phyloP scores from a whole-genome alignment of 495 filamentous ascomycete species.

The Aspergillus conjunctus region DNA sequence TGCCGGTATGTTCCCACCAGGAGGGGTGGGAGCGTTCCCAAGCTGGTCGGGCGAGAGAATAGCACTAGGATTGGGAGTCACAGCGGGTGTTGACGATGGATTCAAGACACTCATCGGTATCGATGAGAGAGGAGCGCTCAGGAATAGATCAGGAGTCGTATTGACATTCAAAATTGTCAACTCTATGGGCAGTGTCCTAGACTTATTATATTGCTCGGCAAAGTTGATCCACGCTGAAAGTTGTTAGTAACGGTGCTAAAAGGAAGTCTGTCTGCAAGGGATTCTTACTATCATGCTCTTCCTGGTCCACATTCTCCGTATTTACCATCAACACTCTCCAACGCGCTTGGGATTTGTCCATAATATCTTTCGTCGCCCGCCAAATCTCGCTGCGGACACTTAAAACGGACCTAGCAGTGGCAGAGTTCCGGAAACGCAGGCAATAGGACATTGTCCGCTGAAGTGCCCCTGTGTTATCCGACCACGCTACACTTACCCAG shows the following conservation, averaged over 20 bases:
- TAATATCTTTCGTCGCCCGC: constrained; percentile 77
- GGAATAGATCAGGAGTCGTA: constrained; percentile 62
- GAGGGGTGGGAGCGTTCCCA: constrained; percentile 40
- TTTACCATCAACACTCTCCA: constrained; percentile 83
- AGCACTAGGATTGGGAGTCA: constrained; percentile 51
- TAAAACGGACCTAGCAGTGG: constrained; percentile 54
- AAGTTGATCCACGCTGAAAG: constrained; percentile 49
- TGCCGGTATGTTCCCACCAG: constrained; percentile 30
- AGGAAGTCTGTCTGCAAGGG: neutral
- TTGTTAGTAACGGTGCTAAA: constrained; percentile 12
- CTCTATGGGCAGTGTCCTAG: constrained; percentile 47
- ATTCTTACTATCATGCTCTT: constrained; percentile 66
- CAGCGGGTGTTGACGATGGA: constrained; percentile 41
- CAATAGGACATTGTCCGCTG: constrained; percentile 81
- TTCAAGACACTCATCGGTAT: constrained; percentile 39
- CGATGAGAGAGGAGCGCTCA: constrained; percentile 43
- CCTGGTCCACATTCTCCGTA: constrained; percentile 67
- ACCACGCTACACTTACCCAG: constrained; percentile 94
- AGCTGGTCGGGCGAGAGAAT: constrained; percentile 49
- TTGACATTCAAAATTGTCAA: constrained; percentile 68
- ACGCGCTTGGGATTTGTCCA: constrained; percentile 66
- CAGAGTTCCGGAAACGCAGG: constrained; percentile 64
- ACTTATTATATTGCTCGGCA: constrained; percentile 48
- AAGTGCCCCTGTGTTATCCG: constrained; percentile 75
- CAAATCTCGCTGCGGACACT: constrained; percentile 81